Percentiles rank a stretch among this genome's conserved stretches.
These are phyloP conservation scores for Apiotrichum laibachii DNA, from an alignment of 1,284 basidiomycete genomes.

Conservation along the genomic window DNA sequence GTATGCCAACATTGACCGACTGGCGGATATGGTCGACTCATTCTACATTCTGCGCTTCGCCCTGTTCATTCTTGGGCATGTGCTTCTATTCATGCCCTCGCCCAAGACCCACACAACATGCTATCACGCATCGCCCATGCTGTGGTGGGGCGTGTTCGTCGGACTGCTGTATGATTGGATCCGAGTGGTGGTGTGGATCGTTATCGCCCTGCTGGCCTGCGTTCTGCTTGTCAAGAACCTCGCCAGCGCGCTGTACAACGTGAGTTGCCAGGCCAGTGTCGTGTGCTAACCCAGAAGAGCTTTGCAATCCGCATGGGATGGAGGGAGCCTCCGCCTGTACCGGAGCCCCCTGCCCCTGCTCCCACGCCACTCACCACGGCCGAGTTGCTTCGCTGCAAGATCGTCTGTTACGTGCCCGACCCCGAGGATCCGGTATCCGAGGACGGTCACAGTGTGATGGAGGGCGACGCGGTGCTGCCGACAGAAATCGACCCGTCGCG, in stretches of 20 bases:
- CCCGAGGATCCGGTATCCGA: constrained; percentile 14
- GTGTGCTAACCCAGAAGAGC: not conserved
- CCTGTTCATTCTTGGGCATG: constrained; percentile 30
- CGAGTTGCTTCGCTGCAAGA: constrained; percentile 20
- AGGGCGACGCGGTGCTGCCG: constrained; percentile 7
- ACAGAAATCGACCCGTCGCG: constrained; percentile 14
- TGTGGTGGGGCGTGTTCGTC: constrained; percentile 42
- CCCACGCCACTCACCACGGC: constrained; percentile 1
- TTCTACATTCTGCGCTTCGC: not conserved
- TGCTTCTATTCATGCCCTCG: constrained; percentile 30
- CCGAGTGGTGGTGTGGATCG: constrained; percentile 24
- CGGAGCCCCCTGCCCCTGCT: not conserved
- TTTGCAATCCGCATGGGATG: constrained; percentile 3
- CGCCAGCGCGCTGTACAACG: not conserved
- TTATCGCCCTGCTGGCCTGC: not conserved
- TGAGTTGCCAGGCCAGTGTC: not conserved
- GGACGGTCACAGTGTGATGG: not conserved
- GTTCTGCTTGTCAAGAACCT: not conserved
- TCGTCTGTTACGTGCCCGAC: constrained; percentile 32
- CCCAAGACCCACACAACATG: constrained; percentile 23
- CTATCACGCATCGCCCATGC: constrained; percentile 31
- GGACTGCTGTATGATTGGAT: constrained; percentile 38
- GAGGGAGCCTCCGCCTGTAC: not conserved
- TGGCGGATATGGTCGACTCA: not conserved
- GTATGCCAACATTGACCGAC: not conserved